phyloP scores from a whole-genome alignment of 106 monocot genomes.

The Cymbidium sinense region DNA sequence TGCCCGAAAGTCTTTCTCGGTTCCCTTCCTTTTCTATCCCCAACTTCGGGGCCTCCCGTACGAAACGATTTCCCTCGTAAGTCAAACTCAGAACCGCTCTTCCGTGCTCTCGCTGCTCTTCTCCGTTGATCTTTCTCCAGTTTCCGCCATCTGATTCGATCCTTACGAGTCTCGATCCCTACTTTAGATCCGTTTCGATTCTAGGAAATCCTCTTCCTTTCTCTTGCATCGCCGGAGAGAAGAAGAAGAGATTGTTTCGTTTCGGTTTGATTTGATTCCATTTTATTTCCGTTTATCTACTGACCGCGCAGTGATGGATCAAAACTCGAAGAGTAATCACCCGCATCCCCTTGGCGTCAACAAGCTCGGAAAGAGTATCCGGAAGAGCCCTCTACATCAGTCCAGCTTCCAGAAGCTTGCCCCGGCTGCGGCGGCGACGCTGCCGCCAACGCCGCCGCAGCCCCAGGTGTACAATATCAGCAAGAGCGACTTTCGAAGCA shows the following conservation, averaged over 20 bases:
- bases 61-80: background rate
- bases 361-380: slow-evolving; percentile 33
- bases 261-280: background rate
- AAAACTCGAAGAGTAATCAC: slow-evolving; percentile 11
- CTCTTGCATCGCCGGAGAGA: background rate
- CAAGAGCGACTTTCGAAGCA: slow-evolving; percentile 47
- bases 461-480: slow-evolving; percentile 77
- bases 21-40: too few species aligned
- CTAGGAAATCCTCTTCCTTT: background rate
- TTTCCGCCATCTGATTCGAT: background rate
- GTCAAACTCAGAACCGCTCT: background rate
- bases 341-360: slow-evolving; percentile 30
- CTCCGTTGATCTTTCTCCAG: background rate
- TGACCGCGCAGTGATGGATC: background rate
- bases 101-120: slow-evolving; percentile 1
- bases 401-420: background rate
- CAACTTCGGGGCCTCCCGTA: too few species aligned
- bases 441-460: slow-evolving; percentile 16
- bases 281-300: background rate
- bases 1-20: too few species aligned
- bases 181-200: background rate
- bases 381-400: slow-evolving; percentile 32
- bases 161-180: background rate
- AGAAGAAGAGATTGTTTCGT: background rate
- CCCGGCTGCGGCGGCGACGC: background rate